phyloP scores from a whole-genome alignment of 192 early-diverging fungal species.

The Dissophora ornata region DNA sequence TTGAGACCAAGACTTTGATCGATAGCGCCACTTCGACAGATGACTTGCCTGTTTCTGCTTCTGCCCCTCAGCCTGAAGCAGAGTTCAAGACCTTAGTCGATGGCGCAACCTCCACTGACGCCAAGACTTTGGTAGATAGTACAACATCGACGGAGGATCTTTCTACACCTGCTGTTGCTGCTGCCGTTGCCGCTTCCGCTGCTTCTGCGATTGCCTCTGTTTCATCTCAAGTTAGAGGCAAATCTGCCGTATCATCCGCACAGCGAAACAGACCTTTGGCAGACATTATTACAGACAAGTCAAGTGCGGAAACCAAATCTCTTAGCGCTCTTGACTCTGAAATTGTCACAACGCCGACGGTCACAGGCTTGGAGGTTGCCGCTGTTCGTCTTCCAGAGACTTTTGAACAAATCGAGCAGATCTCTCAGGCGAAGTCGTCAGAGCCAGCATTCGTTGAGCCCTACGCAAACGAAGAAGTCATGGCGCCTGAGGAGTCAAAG shows the following conservation, averaged over 20 bases:
- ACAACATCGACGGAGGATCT: constrained; percentile 12
- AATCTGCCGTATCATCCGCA: neutral
- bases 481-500: neutral
- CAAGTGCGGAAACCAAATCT: neutral
- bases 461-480: neutral
- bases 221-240: neutral
- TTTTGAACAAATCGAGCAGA: neutral
- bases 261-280: constrained; percentile 3
- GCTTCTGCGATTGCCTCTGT: too few relatives aligned
- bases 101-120: constrained; percentile 14
- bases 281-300: constrained; percentile 25
- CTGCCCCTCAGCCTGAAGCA: too few relatives aligned
- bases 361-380: constrained; percentile 28
- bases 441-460: constrained; percentile 9
- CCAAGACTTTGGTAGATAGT: constrained; percentile 5
- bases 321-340: constrained; percentile 1
- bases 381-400: constrained; percentile 18
- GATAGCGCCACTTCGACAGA: constrained; percentile 10
- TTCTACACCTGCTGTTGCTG: neutral
- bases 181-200: too few relatives aligned
- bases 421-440: constrained; percentile 5
- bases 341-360: constrained; percentile 22
- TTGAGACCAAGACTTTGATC: neutral
- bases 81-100: constrained; percentile 1
- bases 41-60: neutral